Evolutionary conservation across 164 flowering plant genomes (phyloP).

Genomic region (Umbilicus rupestris): DNA sequence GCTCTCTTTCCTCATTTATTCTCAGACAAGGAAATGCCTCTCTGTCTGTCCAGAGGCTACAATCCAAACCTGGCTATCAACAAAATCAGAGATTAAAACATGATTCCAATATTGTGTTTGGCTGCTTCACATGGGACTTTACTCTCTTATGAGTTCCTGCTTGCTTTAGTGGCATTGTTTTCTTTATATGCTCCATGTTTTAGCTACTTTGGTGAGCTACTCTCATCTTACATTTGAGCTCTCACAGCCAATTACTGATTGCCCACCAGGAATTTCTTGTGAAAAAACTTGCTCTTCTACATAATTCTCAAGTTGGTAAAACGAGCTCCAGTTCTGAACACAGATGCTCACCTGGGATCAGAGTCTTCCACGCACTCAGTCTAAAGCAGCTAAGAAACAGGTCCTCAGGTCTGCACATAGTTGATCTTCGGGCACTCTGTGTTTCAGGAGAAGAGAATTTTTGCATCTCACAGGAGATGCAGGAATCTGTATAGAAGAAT

Average conservation of each 20-base stretch:
- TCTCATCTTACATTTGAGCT: neutral
- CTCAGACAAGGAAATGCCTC: neutral
- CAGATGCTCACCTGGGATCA: too few relatives aligned
- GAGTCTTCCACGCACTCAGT: neutral
- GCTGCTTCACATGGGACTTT: neutral
- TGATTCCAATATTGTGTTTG: neutral
- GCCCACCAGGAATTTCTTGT: neutral
- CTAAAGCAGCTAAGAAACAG: neutral
- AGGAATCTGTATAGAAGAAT: neutral
- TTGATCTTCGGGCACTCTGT: neutral
- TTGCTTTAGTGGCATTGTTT: neutral
- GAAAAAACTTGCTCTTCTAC: neutral
- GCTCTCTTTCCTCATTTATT: slow-evolving; percentile 1
- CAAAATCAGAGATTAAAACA: slow-evolving; percentile 1
- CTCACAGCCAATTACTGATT: neutral
- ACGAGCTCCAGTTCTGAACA: neutral
- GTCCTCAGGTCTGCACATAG: neutral
- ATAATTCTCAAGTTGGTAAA: neutral
- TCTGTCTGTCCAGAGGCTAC: slow-evolving; percentile 7
- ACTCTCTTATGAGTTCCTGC: neutral
- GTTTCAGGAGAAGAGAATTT: neutral
- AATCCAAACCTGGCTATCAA: slow-evolving; percentile 1
- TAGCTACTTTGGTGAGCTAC: neutral
- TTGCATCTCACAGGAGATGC: neutral
- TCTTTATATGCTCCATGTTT: too few relatives aligned